These are phyloP conservation scores for Cyclotella atomus DNA, from an alignment of 108 stramenopile genomes.

Conservation along the genomic window DNA sequence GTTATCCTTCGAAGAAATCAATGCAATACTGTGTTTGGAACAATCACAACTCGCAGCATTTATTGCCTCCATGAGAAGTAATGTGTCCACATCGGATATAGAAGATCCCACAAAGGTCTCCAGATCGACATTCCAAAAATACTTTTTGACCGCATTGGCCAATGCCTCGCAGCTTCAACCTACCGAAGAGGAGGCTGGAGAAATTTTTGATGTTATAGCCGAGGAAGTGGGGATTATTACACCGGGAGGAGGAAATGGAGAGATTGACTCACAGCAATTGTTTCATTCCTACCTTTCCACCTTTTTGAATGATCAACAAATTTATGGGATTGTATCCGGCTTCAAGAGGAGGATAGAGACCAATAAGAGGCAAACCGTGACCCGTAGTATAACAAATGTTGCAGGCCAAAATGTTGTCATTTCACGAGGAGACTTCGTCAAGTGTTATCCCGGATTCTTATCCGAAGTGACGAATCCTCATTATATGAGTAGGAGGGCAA, in stretches of 20 bases:
- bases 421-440: slow-evolving; percentile 38
- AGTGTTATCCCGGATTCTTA: slow-evolving; percentile 46
- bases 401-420: no score
- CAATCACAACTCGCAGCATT: slow-evolving; percentile 37
- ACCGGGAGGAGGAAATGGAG: no score
- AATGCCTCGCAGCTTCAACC: slow-evolving; percentile 26
- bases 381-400: no score
- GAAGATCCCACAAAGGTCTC: slow-evolving; percentile 12
- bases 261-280: slow-evolving; percentile 8
- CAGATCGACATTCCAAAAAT: slow-evolving; percentile 39
- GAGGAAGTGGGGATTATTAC: background rate
- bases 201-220: slow-evolving; percentile 32
- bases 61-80: slow-evolving; percentile 9
- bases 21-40: slow-evolving; percentile 39
- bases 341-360: background rate
- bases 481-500: background rate
- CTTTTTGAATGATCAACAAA: slow-evolving; percentile 54
- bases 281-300: slow-evolving; percentile 35
- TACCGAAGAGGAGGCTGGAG: slow-evolving; percentile 42
- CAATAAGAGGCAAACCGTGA: background rate
- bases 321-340: slow-evolving; percentile 19
- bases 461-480: slow-evolving; percentile 23
- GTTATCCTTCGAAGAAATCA: slow-evolving; percentile 53
- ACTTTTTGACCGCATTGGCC: slow-evolving; percentile 46
- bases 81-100: slow-evolving; percentile 28